Evolutionary conservation across 805 yeast species (phyloP).

Genomic region (Brettanomyces naardenensis): DNA sequence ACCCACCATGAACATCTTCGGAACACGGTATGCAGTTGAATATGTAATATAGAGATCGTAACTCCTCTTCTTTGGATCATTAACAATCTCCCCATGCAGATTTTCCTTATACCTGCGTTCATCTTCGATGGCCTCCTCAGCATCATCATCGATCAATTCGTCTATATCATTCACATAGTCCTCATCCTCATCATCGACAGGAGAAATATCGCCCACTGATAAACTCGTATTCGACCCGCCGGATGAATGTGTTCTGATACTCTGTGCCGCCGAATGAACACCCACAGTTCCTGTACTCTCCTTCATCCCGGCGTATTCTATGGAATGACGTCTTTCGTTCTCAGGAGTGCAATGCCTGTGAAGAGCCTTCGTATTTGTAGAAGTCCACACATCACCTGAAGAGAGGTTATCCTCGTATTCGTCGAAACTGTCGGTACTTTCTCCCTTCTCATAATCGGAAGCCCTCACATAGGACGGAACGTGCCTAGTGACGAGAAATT

Average conservation of each 20-base stretch:
- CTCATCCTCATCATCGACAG: constrained; percentile 12
- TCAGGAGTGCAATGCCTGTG: constrained; percentile 14
- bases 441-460: constrained; percentile 31
- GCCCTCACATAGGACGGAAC: constrained; percentile 84
- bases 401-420: constrained; percentile 3
- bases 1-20: constrained; percentile 88
- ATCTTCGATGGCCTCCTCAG: constrained; percentile 26
- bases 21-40: constrained; percentile 92
- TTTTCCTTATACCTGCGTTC: constrained; percentile 15
- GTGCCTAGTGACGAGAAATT: constrained; percentile 77
- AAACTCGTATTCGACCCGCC: background rate
- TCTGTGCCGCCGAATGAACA: background rate
- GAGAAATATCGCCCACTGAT: background rate
- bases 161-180: constrained; percentile 36
- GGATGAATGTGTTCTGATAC: background rate
- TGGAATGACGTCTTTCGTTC: constrained; percentile 22
- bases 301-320: constrained; percentile 16
- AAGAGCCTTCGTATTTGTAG: constrained; percentile 19
- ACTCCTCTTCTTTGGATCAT: constrained; percentile 43
- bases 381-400: constrained; percentile 55
- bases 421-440: constrained; percentile 13
- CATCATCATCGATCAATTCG: constrained; percentile 27
- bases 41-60: constrained; percentile 89
- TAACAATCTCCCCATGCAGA: constrained; percentile 29
- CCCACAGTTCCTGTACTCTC: constrained; percentile 9